A percentile compares a stretch with the other conserved stretches of the same genome.
phyloP scores from a whole-genome alignment of 1,284 basidiomycete genomes.

The Naganishia sp. region DNA sequence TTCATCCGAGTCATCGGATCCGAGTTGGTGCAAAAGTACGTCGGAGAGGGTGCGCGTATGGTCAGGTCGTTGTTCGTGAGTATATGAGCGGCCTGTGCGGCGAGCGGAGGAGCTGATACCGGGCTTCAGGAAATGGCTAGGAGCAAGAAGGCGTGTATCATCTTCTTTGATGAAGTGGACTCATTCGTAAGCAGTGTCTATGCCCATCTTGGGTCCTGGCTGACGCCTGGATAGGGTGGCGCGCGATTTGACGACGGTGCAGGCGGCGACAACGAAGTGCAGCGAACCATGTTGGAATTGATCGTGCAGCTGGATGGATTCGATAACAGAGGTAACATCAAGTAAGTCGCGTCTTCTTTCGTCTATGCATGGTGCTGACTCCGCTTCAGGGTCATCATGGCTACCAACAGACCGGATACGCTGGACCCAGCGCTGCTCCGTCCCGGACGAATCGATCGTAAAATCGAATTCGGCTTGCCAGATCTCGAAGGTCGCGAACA shows the following conservation, averaged over 20 bases:
- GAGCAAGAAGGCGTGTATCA: conserved; percentile 98
- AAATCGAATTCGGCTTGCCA: conserved; percentile 93
- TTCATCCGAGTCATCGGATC: conserved; percentile 99
- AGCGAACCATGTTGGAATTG: conserved; percentile 98
- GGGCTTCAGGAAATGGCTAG: conserved; percentile 79
- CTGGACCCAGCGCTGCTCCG: conserved; percentile 94
- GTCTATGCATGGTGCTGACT: not conserved
- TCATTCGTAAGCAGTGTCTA: conserved; percentile 10
- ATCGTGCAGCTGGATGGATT: conserved; percentile 99
- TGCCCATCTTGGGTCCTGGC: not conserved
- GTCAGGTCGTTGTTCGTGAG: conserved; percentile 84
- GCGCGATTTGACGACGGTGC: conserved; percentile 99
- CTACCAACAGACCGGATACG: conserved; percentile 97
- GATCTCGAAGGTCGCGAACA: conserved; percentile 96
- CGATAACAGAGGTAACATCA: conserved; percentile 97
- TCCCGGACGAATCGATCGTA: conserved; percentile 92
- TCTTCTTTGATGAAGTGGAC: conserved; percentile 93
- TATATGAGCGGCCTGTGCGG: not conserved
- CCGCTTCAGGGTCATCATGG: conserved; percentile 78
- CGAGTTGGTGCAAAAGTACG: conserved; percentile 98
- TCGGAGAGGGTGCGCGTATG: conserved; percentile 98
- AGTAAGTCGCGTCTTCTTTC: conserved; percentile 50
- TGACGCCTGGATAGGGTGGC: conserved; percentile 76
- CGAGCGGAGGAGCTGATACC: not conserved
- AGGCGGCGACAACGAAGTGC: conserved; percentile 98